These are phyloP conservation scores for Serendipita indica DNA, from an alignment of 768 basidiomycete species.

Conservation along the genomic window DNA sequence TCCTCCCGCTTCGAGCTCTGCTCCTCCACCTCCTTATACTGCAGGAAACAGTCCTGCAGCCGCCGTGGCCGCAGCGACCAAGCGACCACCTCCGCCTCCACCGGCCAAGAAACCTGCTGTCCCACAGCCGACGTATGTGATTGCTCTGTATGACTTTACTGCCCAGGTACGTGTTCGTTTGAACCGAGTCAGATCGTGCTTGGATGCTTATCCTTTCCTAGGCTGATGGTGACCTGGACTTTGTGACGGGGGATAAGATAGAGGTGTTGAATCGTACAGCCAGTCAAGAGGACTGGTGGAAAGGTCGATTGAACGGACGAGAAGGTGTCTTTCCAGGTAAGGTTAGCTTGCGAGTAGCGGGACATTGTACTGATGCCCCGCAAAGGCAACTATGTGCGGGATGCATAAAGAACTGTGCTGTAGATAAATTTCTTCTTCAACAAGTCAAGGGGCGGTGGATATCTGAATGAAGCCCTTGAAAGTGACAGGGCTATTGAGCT, in stretches of 20 bases:
- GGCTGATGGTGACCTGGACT: constrained; percentile 87
- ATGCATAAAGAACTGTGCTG: constrained; percentile 23
- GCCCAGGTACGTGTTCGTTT: constrained; percentile 56
- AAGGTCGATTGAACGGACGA: constrained; percentile 64
- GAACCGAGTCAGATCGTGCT: not conserved
- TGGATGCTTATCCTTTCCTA: constrained; percentile 18
- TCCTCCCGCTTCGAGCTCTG: constrained; percentile 24
- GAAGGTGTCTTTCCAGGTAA: constrained; percentile 85
- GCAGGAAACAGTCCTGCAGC: constrained; percentile 18
- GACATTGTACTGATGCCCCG: not conserved
- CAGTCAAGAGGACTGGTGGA: constrained; percentile 95
- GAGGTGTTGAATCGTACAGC: constrained; percentile 73
- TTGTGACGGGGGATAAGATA: constrained; percentile 78
- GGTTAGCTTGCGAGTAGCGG: constrained; percentile 14
- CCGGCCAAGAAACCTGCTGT: constrained; percentile 69
- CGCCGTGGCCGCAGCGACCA: constrained; percentile 33
- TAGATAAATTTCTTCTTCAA: not conserved
- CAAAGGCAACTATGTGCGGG: constrained; percentile 31
- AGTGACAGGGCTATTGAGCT: not conserved
- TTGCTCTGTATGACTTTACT: constrained; percentile 87
- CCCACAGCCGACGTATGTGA: constrained; percentile 56
- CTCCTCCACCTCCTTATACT: constrained; percentile 35
- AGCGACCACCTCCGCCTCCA: constrained; percentile 79
- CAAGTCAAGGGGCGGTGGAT: not conserved
- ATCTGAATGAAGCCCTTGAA: not conserved